Percentiles rank a stretch among this genome's conserved stretches.
phyloP scores from a whole-genome alignment of 805 yeast genomes.

The Yarrowia yakushimensis region DNA sequence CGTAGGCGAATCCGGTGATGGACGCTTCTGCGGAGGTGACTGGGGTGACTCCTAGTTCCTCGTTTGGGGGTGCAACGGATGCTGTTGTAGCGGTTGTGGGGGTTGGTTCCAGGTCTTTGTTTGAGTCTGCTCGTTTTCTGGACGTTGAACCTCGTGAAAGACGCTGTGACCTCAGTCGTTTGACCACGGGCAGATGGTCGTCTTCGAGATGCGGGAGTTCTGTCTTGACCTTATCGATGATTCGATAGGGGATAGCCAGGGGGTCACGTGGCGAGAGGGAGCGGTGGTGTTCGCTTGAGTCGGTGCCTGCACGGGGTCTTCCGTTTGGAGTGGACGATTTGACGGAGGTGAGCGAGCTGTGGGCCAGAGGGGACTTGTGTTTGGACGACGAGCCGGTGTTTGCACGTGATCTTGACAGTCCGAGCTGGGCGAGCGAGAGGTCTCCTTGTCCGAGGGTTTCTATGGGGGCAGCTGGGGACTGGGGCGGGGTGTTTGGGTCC shows the following conservation, averaged over 20 bases:
- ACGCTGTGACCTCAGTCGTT: not conserved
- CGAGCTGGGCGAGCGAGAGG: slow-evolving; percentile 34
- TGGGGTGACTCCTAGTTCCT: too few species aligned
- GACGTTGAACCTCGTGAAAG: not conserved
- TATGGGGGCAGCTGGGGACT: slow-evolving; percentile 24
- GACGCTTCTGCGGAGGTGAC: not conserved
- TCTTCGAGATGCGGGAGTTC: slow-evolving; percentile 5
- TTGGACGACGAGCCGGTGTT: slow-evolving; percentile 6
- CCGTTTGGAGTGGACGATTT: slow-evolving; percentile 2
- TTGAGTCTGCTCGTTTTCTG: slow-evolving; percentile 3
- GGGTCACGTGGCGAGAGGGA: slow-evolving; percentile 19
- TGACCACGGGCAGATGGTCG: slow-evolving; percentile 14
- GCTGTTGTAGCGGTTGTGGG: not conserved
- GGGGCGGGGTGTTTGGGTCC: slow-evolving; percentile 14
- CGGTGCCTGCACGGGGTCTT: slow-evolving; percentile 4
- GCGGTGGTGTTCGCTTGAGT: not conserved
- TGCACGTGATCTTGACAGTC: slow-evolving; percentile 26
- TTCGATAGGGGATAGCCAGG: not conserved
- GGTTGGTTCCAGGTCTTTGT: not conserved
- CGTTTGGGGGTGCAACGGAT: too few species aligned
- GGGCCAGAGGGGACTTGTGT: not conserved
- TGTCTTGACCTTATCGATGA: slow-evolving; percentile 20
- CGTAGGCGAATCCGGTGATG: slow-evolving; percentile 24
- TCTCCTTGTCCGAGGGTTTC: slow-evolving; percentile 38
- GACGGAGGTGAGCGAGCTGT: not conserved